phyloP scores from a whole-genome alignment of 2,329 filamentous ascomycete genomes.

The Karstenula rhodostoma region DNA sequence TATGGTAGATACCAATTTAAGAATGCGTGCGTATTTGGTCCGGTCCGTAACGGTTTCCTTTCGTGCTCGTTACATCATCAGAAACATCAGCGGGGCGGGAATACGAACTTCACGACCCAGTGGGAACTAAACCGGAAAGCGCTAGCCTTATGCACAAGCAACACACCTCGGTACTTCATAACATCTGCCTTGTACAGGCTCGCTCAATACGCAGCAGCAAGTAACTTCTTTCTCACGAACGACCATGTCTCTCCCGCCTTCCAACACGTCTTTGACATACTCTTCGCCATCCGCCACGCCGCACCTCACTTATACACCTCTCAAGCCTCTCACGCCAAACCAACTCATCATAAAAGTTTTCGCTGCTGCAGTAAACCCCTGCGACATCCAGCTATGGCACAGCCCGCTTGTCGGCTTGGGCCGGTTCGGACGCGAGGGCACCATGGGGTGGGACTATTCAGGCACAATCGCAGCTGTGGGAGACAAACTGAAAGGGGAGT shows the following conservation, averaged over 20 bases:
- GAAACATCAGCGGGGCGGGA: background rate
- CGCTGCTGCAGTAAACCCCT: constrained; percentile 58
- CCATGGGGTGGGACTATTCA: constrained; percentile 57
- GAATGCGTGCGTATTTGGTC: background rate
- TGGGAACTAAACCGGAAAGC: constrained; percentile 6
- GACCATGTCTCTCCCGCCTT: constrained; percentile 24
- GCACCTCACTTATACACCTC: constrained; percentile 30
- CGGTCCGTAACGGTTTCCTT: background rate
- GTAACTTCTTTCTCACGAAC: background rate
- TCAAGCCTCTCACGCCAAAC: constrained; percentile 23
- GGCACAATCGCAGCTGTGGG: constrained; percentile 51
- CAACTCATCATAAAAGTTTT: constrained; percentile 52
- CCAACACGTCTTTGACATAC: constrained; percentile 38
- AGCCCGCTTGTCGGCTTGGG: constrained; percentile 39
- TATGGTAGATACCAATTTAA: too few species aligned
- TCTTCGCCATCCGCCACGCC: constrained; percentile 33
- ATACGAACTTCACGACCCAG: constrained; percentile 4
- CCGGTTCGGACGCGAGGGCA: constrained; percentile 30
- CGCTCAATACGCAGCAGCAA: background rate
- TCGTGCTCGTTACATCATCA: background rate
- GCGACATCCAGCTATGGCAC: constrained; percentile 50
- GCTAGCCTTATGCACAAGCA: background rate
- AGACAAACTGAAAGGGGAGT: constrained; percentile 26
- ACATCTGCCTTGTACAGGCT: background rate
- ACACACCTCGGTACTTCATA: background rate